Evolutionary conservation across 371 early-diverging fungal genomes (phyloP).

Genomic region (Mucor lusitanicus): DNA sequence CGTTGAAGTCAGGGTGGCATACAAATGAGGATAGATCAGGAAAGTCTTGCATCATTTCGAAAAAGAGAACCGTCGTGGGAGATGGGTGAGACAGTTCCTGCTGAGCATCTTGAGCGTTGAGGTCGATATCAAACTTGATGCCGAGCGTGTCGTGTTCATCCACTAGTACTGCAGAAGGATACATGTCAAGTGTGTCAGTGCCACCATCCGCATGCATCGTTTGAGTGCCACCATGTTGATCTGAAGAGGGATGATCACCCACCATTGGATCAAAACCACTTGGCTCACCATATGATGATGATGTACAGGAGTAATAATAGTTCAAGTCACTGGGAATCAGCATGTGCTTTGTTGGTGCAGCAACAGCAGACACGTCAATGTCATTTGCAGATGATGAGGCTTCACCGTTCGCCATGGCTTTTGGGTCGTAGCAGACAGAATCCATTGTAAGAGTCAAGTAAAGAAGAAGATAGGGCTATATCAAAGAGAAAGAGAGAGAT

Average conservation of each 20-base stretch:
- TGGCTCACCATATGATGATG: not conserved
- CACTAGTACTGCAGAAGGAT: no score
- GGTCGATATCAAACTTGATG: not conserved
- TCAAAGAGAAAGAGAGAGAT: no score
- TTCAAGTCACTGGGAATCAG: not conserved
- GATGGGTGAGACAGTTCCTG: not conserved
- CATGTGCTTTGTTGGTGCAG: not conserved
- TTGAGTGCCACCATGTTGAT: not conserved
- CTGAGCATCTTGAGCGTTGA: not conserved
- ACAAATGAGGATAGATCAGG: constrained; percentile 31
- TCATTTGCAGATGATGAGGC: not conserved
- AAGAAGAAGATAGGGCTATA: no score
- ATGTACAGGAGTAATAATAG: not conserved
- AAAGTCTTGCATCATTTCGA: constrained; percentile 27
- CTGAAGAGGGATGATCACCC: not conserved
- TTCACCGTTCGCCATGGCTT: not conserved
- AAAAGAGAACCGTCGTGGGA: not conserved
- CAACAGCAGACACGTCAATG: not conserved
- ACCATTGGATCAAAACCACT: not conserved
- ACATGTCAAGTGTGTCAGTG: not conserved
- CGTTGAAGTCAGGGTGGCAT: constrained; percentile 21
- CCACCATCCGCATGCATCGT: not conserved
- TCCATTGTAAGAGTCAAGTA: not conserved
- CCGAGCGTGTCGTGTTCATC: not conserved
- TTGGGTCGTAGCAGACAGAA: not conserved